Conservation (phyloP, 495 filamentous ascomycete genomes). For the Annulohypoxylon maeteangense region DNA sequence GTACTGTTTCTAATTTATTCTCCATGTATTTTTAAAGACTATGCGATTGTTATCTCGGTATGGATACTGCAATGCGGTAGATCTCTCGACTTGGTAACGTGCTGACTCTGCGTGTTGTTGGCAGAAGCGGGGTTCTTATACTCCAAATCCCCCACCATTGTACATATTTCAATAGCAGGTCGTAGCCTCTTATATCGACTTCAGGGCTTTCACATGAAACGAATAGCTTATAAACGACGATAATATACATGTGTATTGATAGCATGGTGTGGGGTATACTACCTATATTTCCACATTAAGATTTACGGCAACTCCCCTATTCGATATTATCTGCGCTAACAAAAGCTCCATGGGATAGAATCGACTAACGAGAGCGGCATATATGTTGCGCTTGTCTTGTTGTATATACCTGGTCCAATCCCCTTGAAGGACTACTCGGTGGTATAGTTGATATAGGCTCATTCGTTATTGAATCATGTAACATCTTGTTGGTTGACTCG, state of each 20-base stretch:
- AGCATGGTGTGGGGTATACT: neutral
- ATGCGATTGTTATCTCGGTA: neutral
- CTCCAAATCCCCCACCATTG: neutral
- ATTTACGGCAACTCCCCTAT: neutral
- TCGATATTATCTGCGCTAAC: neutral
- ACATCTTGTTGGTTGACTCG: conserved; percentile 1
- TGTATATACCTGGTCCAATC: neutral
- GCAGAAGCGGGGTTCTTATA: neutral
- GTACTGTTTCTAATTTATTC: neutral
- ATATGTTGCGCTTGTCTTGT: neutral
- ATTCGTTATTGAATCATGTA: conserved; percentile 31
- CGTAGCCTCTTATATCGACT: neutral
- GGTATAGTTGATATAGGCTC: neutral
- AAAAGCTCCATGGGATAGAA: neutral
- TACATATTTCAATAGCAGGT: neutral
- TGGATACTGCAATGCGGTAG: neutral
- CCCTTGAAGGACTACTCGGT: neutral
- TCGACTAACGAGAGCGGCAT: neutral
- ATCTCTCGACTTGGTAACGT: neutral
- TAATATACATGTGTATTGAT: neutral
- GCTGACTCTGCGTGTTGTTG: neutral
- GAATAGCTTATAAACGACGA: neutral
- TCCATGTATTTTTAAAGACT: neutral
- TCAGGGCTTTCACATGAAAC: neutral
- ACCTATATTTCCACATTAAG: neutral